Conservation (phyloP, 1,139 yeast genomes). For the Hemisphaericaspora lyxosophila region DNA sequence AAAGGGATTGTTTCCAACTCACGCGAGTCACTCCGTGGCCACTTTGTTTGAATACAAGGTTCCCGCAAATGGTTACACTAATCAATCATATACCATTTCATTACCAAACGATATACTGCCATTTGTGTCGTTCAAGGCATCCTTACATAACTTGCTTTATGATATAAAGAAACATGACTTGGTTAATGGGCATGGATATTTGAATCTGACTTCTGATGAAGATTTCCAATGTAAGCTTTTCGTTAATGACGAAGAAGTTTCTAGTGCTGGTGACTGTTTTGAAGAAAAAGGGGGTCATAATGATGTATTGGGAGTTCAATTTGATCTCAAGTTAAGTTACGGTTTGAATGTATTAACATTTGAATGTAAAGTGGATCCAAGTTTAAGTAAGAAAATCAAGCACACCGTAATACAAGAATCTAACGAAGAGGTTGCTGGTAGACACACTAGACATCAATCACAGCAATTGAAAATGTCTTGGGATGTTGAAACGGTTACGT, state of each 20-base stretch:
- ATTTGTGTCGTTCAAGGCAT: conserved; percentile 42
- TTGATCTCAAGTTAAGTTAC: conserved; percentile 48
- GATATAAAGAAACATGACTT: conserved; percentile 35
- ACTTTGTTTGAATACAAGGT: conserved; percentile 48
- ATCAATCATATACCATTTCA: conserved; percentile 42
- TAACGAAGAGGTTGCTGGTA: conserved; percentile 30
- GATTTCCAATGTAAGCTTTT: conserved; percentile 46
- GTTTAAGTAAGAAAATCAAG: conserved; percentile 34
- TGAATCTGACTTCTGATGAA: conserved; percentile 29
- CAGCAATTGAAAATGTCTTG: conserved; percentile 49
- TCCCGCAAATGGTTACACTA: conserved; percentile 43
- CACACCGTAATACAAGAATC: conserved; percentile 20
- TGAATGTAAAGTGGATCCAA: conserved; percentile 47
- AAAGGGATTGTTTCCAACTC: conserved; percentile 36
- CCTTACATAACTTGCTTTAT: conserved; percentile 42
- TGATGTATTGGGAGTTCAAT: conserved; percentile 35
- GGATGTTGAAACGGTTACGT: conserved; percentile 47
- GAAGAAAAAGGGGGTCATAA: conserved; percentile 27
- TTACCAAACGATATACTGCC: conserved; percentile 48
- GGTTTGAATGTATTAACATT: conserved; percentile 50
- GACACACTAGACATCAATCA: conserved; percentile 50
- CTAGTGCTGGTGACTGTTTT: conserved; percentile 36
- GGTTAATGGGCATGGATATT: conserved; percentile 31
- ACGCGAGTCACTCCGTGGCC: conserved; percentile 22
- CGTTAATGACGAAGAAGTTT: conserved; percentile 52